Evolutionary conservation across 2,329 filamentous ascomycete genomes (phyloP).

Genomic region (Talaromyces verruculosus): DNA sequence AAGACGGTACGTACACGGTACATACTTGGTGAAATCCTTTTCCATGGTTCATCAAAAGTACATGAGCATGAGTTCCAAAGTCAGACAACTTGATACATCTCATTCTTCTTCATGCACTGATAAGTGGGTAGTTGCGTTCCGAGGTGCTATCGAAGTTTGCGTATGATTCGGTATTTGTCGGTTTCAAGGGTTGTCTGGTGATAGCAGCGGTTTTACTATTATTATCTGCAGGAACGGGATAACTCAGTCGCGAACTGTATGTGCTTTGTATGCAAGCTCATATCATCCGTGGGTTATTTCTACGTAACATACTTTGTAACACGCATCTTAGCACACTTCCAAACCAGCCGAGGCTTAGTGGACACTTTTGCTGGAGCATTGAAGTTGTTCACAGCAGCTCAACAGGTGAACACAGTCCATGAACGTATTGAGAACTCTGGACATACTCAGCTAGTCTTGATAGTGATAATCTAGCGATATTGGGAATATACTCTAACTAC

Average conservation of each 20-base stretch:
- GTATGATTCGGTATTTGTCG: neutral
- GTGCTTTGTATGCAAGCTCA: neutral
- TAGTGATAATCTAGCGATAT: neutral
- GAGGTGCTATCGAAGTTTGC: slow-evolving; percentile 2
- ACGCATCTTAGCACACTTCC: neutral
- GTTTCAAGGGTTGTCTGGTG: neutral
- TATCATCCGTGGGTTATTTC: neutral
- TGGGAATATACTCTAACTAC: neutral
- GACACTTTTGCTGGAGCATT: neutral
- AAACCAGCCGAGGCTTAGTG: neutral
- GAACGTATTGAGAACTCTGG: neutral
- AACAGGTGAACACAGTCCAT: no score
- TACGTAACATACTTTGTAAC: neutral
- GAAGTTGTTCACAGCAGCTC: no score
- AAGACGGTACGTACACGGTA: slow-evolving; percentile 1
- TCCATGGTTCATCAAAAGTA: slow-evolving; percentile 4
- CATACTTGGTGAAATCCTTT: neutral
- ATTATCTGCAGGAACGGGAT: slow-evolving; percentile 7
- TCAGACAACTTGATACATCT: slow-evolving; percentile 8
- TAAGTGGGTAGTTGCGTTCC: neutral
- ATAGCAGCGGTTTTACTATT: neutral
- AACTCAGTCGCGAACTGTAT: neutral
- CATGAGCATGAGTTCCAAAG: neutral
- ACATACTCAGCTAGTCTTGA: neutral
- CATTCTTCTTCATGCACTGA: neutral